Percentiles rank a stretch among this genome's conserved stretches.
phyloP scores from a whole-genome alignment of 225 moss, liverwort and hornwort genomes.

The Ulota crispa region DNA sequence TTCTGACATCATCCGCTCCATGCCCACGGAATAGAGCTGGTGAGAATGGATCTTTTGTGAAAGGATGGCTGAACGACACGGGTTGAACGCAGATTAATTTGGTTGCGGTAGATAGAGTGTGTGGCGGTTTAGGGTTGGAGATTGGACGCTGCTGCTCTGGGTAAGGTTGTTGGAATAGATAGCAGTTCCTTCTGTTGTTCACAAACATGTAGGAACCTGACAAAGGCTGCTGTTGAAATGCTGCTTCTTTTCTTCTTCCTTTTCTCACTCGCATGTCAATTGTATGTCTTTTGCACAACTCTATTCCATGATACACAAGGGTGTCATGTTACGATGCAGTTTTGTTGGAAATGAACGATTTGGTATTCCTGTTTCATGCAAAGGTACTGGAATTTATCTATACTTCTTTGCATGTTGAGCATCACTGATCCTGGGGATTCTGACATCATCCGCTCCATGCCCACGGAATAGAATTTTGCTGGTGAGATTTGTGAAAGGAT shows the following conservation, averaged over 20 bases:
- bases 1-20: slow-evolving; percentile 62
- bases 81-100: neutral
- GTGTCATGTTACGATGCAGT: too few species aligned
- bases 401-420: slow-evolving; percentile 55
- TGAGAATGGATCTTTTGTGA: neutral
- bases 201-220: too few species aligned
- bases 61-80: slow-evolving; percentile 12
- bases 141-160: too few species aligned
- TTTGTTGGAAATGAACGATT: neutral
- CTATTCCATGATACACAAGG: too few species aligned
- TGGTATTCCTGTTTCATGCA: too few species aligned
- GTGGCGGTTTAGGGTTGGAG: neutral
- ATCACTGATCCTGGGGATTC: slow-evolving; percentile 61
- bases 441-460: slow-evolving; percentile 66
- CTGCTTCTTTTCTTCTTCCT: too few species aligned
- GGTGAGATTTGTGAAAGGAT: neutral
- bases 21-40: slow-evolving; percentile 47
- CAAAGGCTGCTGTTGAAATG: too few species aligned
- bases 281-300: too few species aligned
- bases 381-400: neutral
- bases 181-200: too few species aligned
- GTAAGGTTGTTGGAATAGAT: too few species aligned
- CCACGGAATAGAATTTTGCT: slow-evolving; percentile 43
- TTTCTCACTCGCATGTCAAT: too few species aligned
- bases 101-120: neutral